phyloP scores from a whole-genome alignment of 1,284 basidiomycete genomes.

The Schizopora paradoxa region DNA sequence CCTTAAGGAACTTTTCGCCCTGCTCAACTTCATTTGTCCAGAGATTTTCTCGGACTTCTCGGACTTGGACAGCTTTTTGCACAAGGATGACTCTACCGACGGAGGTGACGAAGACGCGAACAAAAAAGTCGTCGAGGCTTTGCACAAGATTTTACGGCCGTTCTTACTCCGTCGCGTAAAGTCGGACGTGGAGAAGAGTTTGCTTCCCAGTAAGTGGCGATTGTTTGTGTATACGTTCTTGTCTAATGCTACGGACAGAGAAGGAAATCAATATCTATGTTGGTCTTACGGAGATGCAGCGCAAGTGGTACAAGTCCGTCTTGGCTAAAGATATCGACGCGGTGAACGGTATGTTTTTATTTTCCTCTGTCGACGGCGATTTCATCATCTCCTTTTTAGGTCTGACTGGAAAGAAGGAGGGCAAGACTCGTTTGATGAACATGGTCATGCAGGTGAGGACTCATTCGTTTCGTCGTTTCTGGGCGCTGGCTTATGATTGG shows the following conservation, averaged over 20 bases:
- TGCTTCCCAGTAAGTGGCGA: slow-evolving; percentile 73
- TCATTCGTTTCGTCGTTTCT: slow-evolving; percentile 16
- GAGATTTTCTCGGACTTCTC: slow-evolving; percentile 75
- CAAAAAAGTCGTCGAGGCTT: slow-evolving; percentile 92
- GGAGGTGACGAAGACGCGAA: slow-evolving; percentile 84
- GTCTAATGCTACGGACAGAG: slow-evolving; percentile 44
- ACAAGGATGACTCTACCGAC: slow-evolving; percentile 70
- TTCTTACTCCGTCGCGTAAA: slow-evolving; percentile 96
- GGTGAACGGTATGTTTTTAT: slow-evolving; percentile 68
- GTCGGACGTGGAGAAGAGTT: slow-evolving; percentile 93
- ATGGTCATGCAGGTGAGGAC: slow-evolving; percentile 94
- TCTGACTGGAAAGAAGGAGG: slow-evolving; percentile 94
- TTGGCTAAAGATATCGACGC: slow-evolving; percentile 99
- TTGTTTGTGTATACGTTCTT: background rate
- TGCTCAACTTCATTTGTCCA: slow-evolving; percentile 92
- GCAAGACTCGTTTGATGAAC: slow-evolving; percentile 96
- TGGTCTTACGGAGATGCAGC: slow-evolving; percentile 96
- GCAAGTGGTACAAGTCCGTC: slow-evolving; percentile 95
- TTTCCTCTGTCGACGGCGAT: background rate
- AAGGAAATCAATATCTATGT: slow-evolving; percentile 99
- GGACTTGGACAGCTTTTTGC: slow-evolving; percentile 71
- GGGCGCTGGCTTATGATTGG: background rate
- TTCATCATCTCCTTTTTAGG: slow-evolving; percentile 35
- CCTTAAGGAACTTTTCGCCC: slow-evolving; percentile 92
- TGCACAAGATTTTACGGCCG: slow-evolving; percentile 95